Conservation (phyloP, 2,329 filamentous ascomycete species). For the Cladosporium halotolerans region DNA sequence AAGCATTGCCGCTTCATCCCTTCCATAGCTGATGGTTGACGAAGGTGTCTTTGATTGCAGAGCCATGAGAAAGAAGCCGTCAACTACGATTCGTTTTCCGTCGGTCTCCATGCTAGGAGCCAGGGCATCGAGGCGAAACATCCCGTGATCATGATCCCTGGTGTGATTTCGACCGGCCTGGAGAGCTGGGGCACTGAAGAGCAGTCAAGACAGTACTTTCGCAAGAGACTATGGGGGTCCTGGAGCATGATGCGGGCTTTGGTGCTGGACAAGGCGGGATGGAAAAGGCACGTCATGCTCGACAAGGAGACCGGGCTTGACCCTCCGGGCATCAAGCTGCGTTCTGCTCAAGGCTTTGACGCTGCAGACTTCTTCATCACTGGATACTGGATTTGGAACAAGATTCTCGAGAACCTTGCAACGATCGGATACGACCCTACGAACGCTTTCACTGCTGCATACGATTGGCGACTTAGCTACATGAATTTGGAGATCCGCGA, state of each 20-base stretch:
- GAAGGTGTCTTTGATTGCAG: constrained; percentile 38
- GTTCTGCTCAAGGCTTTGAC: constrained; percentile 93
- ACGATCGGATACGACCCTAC: constrained; percentile 93
- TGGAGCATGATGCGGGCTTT: constrained; percentile 99
- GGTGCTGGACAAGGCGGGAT: constrained; percentile 84
- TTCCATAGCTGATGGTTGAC: constrained; percentile 24
- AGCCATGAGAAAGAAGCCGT: constrained; percentile 82
- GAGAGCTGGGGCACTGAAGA: constrained; percentile 95
- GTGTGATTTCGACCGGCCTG: constrained; percentile 92
- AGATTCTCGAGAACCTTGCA: constrained; percentile 93
- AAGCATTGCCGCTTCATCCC: background rate
- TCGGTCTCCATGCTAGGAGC: constrained; percentile 73
- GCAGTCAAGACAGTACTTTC: constrained; percentile 79
- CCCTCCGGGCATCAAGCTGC: constrained; percentile 80
- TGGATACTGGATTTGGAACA: constrained; percentile 98
- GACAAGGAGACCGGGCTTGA: constrained; percentile 88
- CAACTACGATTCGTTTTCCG: constrained; percentile 87
- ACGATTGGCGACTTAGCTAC: constrained; percentile 93
- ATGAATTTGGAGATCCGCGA: constrained; percentile 83
- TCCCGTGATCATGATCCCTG: constrained; percentile 93
- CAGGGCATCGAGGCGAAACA: constrained; percentile 79
- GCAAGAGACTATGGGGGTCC: constrained; percentile 91
- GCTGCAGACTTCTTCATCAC: constrained; percentile 90
- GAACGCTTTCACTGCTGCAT: constrained; percentile 61
- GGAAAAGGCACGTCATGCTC: constrained; percentile 96